Evolutionary conservation across 352 stramenopile species (phyloP), one percentile per base, ranked within the genome.

Genomic region (Globisporangium rhizosaccharum): DNA sequence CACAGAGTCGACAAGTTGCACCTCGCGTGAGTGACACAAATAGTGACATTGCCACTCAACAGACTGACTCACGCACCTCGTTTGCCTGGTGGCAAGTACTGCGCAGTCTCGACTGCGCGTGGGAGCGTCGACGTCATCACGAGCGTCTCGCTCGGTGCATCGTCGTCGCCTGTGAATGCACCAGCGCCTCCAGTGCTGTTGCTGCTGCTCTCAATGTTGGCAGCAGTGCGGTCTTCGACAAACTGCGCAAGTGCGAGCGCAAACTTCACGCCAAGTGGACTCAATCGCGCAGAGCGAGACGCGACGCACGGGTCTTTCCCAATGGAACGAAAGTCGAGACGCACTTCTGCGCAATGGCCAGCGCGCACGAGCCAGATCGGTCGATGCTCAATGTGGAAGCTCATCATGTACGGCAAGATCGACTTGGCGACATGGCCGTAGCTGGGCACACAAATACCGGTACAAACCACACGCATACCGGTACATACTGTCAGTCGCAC

Each of bases 331-430:
- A 93, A 91, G 55, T 93, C 79, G 15, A 62, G 52, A 10, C 68
- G 67, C 56, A 91, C 84, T 66, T 90, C 78, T 0, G 68, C 90
- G 66, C 84, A 93, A 53, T 97, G 89, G 23, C 87, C 90, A 17
- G 90, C 89, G n/a, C 88, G 85, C 53, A 94, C 89, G 25, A 98
- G 79, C 88, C 89, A 98, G 44, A 98, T 97, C 20, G 85, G 87
- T 0, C 93, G 86, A 44, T 95, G 91, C 53, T 89, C 77, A 62
- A 98, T 97, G 78, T 98, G 93, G 57, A 97, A 96, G 71, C 96
- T 98, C 83, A 91, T 94, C 82, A 97, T 92, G 67, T 96, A 97
- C 17, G 87, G 89, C 61, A 94, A 62, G n/a, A 97, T 92, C 28
- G 88, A 95, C 72, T 94, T 97, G 65, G 88, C 87, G 41, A 97